These are phyloP conservation scores for Chrysopogon serrulatus DNA, from an alignment of 176 grass and related monocot species.

Conservation along the genomic window DNA sequence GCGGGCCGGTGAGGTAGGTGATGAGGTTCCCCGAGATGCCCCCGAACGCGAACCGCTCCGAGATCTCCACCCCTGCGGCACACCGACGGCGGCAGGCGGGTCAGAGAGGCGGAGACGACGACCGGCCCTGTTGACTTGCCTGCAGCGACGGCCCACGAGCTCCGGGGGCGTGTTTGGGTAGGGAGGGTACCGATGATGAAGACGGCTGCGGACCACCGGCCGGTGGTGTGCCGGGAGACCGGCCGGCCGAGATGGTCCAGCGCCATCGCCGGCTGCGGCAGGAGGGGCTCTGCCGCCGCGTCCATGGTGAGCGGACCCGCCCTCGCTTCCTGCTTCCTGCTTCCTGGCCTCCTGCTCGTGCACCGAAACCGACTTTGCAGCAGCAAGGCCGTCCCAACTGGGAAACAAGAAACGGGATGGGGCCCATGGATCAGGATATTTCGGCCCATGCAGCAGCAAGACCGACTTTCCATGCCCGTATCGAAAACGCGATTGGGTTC, in stretches of 20 bases:
- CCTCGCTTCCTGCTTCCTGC: neutral
- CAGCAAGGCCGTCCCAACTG: too few species aligned
- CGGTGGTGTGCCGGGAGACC: slow-evolving; percentile 13
- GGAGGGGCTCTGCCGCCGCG: slow-evolving; percentile 21
- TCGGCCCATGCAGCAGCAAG: too few species aligned
- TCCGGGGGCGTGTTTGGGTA: neutral
- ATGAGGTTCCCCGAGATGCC: slow-evolving; percentile 65
- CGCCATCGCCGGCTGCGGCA: slow-evolving; percentile 22
- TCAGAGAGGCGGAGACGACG: neutral
- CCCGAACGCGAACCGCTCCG: slow-evolving; percentile 42
- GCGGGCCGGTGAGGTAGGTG: slow-evolving; percentile 53
- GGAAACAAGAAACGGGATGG: too few species aligned
- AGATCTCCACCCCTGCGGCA: slow-evolving; percentile 49
- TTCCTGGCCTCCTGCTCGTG: neutral
- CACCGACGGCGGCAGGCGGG: neutral
- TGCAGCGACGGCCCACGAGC: neutral
- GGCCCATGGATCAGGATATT: too few species aligned
- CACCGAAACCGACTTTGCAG: too few species aligned
- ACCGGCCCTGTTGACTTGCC: neutral
- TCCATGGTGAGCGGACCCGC: slow-evolving; percentile 36
- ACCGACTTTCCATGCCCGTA: too few species aligned
- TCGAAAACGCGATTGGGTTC: too few species aligned
- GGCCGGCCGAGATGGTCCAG: slow-evolving; percentile 52
- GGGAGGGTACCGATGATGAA: slow-evolving; percentile 47
- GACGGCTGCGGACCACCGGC: slow-evolving; percentile 52